These are phyloP conservation scores for Backusella macrospora DNA, from an alignment of 192 early-diverging fungal species.

Conservation along the genomic window DNA sequence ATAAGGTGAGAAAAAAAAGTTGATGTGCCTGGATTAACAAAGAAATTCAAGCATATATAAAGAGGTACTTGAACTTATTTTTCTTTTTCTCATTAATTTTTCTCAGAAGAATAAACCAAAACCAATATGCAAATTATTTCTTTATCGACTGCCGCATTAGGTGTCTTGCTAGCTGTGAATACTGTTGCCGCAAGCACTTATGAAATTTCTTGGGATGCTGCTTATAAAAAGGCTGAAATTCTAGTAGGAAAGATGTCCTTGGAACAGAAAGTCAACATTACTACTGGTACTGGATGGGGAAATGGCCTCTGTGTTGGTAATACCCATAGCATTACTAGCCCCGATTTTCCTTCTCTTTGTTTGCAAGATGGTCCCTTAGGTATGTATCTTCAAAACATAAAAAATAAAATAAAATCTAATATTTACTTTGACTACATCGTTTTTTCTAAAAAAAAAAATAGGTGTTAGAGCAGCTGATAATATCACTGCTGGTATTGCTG, in stretches of 20 bases:
- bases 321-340: constrained; percentile 38
- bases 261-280: constrained; percentile 49
- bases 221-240: constrained; percentile 26
- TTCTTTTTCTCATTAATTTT: neutral
- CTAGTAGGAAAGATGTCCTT: constrained; percentile 43
- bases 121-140: neutral
- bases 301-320: constrained; percentile 54
- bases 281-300: constrained; percentile 49
- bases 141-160: neutral
- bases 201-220: constrained; percentile 28
- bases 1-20: neutral
- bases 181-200: neutral
- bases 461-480: constrained; percentile 40
- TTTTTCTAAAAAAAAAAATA: neutral
- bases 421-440: neutral
- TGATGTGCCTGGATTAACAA: neutral
- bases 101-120: neutral
- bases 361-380: constrained; percentile 27
- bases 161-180: neutral
- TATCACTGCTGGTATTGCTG: constrained; percentile 50
- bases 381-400: neutral
- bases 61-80: neutral
- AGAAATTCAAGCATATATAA: neutral
- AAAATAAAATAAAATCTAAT: neutral
- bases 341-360: constrained; percentile 51